Evolutionary conservation across 2,329 filamentous ascomycete species (phyloP).

Genomic region (Tolypocladium ophioglossoides): DNA sequence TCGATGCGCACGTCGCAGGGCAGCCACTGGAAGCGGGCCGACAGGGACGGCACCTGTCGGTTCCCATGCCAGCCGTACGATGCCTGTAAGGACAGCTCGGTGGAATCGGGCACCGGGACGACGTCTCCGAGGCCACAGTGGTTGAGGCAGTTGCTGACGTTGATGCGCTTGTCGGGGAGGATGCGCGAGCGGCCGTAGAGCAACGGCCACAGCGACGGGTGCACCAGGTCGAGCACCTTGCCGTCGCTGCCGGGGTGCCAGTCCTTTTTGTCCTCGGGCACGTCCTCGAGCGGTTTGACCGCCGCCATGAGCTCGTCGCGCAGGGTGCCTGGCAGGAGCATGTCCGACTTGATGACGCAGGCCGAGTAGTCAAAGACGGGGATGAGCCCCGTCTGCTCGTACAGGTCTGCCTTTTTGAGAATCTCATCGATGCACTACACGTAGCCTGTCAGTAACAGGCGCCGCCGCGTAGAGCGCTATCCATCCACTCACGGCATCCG

Average conservation of each 20-base stretch:
- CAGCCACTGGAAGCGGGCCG: slow-evolving; percentile 31
- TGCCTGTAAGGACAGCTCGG: not conserved
- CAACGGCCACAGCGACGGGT: slow-evolving; percentile 54
- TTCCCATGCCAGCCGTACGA: too few species aligned
- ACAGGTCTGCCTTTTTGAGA: slow-evolving; percentile 19
- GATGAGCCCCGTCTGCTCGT: slow-evolving; percentile 20
- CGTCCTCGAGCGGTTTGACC: slow-evolving; percentile 36
- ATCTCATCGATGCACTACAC: slow-evolving; percentile 22
- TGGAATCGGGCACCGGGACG: slow-evolving; percentile 9
- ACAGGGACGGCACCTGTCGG: not conserved
- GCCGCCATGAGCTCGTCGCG: slow-evolving; percentile 28
- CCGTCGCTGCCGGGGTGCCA: slow-evolving; percentile 49
- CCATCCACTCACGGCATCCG: slow-evolving; percentile 13
- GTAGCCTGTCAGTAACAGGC: too few species aligned
- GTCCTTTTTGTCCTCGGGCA: slow-evolving; percentile 39
- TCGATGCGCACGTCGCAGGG: slow-evolving; percentile 37
- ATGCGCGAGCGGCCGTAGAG: slow-evolving; percentile 37
- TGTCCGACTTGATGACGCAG: slow-evolving; percentile 25
- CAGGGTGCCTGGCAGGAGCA: slow-evolving; percentile 12
- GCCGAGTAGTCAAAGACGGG: slow-evolving; percentile 21
- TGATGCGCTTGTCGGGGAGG: slow-evolving; percentile 16
- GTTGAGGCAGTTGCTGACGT: slow-evolving; percentile 25
- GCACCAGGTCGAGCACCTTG: slow-evolving; percentile 50
- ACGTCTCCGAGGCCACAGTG: slow-evolving; percentile 21
- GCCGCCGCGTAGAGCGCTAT: too few species aligned